Percentiles rank a stretch among this genome's conserved stretches.
phyloP scores from a whole-genome alignment of 768 basidiomycete genomes.

The Goffeauzyma gilvescens region DNA sequence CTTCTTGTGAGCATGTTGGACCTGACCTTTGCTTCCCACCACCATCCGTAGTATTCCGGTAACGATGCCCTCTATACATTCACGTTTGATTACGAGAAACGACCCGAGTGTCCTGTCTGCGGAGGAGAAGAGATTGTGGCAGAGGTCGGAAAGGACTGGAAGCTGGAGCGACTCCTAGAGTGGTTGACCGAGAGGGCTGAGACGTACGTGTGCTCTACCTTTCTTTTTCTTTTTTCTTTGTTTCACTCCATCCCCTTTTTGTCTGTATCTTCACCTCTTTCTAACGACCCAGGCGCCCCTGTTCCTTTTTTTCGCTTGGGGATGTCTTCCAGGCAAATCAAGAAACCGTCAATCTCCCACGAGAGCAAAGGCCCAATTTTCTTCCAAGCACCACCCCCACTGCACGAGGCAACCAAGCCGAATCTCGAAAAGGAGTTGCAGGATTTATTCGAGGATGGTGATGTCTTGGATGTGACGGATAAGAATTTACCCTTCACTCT shows the following conservation, averaged over 20 bases:
- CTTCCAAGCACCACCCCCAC: conserved; percentile 78
- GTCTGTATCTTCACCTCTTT: too few species aligned
- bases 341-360: conserved; percentile 70
- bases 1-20: too few species aligned
- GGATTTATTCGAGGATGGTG: conserved; percentile 58
- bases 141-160: conserved; percentile 49
- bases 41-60: conserved; percentile 61
- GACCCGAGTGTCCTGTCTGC: conserved; percentile 88
- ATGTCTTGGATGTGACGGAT: conserved; percentile 75
- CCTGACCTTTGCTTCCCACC: too few species aligned
- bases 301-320: not conserved
- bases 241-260: not conserved
- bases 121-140: conserved; percentile 74
- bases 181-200: conserved; percentile 70
- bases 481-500: conserved; percentile 70
- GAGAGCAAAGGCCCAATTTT: conserved; percentile 55
- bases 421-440: conserved; percentile 72
- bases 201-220: conserved; percentile 49
- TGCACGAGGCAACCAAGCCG: conserved; percentile 71
- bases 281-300: not conserved
- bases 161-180: conserved; percentile 74
- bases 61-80: conserved; percentile 92
- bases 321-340: conserved; percentile 56
- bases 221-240: too few species aligned
- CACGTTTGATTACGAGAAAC: conserved; percentile 87